Percentiles rank a stretch among this genome's conserved stretches.
Evolutionary conservation across 2,329 filamentous ascomycete genomes (phyloP).

Genomic region (Cryphonectria carpinicola): DNA sequence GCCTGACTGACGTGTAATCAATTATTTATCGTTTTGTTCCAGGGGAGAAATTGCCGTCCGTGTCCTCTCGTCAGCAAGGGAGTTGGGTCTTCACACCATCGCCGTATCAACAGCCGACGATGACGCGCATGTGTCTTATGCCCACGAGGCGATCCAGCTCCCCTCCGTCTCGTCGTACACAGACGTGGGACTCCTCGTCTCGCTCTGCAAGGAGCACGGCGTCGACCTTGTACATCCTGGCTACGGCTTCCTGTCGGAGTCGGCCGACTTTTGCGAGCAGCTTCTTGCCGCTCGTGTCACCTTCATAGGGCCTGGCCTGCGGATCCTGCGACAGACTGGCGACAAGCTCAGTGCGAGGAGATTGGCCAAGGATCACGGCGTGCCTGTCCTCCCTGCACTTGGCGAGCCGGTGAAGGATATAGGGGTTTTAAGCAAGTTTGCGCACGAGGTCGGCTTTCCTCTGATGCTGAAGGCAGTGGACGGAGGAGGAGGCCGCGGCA

Average conservation of each 20-base stretch:
- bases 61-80: constrained; percentile 62
- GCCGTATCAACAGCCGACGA: constrained; percentile 60
- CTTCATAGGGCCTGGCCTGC: constrained; percentile 19
- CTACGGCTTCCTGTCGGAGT: constrained; percentile 24
- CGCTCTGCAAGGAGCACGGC: constrained; percentile 18
- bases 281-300: constrained; percentile 12
- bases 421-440: constrained; percentile 1
- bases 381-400: constrained; percentile 15
- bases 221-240: constrained; percentile 23
- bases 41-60: constrained; percentile 65
- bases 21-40: neutral
- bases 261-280: constrained; percentile 18
- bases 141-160: constrained; percentile 55
- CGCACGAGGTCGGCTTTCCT: constrained; percentile 9
- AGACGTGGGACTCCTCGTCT: constrained; percentile 17
- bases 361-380: constrained; percentile 13
- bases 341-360: constrained; percentile 25
- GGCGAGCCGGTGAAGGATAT: neutral
- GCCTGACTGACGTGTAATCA: constrained; percentile 39
- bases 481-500: constrained; percentile 64
- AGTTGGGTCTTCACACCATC: constrained; percentile 59
- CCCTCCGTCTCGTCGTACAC: constrained; percentile 40
- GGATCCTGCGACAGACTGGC: constrained; percentile 16
- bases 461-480: constrained; percentile 61
- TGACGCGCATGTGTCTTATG: constrained; percentile 55